Base-by-base conservation (phyloP, 495 filamentous ascomycete genomes). In the Penicillium longicatenatum region DNA sequence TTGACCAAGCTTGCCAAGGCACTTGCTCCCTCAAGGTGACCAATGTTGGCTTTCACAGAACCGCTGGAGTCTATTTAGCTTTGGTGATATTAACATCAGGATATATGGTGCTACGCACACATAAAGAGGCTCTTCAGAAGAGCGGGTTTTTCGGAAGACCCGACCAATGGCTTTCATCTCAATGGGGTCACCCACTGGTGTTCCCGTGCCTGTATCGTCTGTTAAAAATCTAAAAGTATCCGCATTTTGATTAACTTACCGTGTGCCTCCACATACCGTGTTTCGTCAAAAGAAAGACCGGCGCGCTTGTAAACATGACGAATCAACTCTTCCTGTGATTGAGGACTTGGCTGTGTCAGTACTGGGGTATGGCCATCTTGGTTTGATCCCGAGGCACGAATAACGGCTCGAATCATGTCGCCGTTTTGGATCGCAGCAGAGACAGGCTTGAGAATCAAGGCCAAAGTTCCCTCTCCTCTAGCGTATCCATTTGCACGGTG, bases 1-100 rank as follows among this genome's bases (percentile, higher is more conserved):
- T 88, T 87, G 55, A 87, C 82, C 9, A 87, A 53, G 9, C 75
- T 79, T 4, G 81, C 75, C n/a, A 88, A 70, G n/a, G 83, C 84
- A 50, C 74, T 76, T 22, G 75, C 77, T 17, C 75, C 79, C 58
- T 87, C 84, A 1, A 79, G 64, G 64, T 88, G 85, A 8, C 84
- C 68, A 8, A 71, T 48, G 33, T 71, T 71, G 1, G 68, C 39
- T 41, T 71, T 71, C 17, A 71, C 54, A 0, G 66, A 60, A 4
- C 68, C 68, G 4, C 26, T 51, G n/a, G n/a, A n/a, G n/a, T n/a
- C n/a, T n/a, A n/a, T n/a, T n/a, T n/a, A n/a, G n/a, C n/a, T n/a
- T n/a, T n/a, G n/a, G n/a, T n/a, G n/a, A n/a, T n/a, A n/a, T n/a
- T n/a, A n/a, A n/a, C n/a, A n/a, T n/a, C n/a, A n/a, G n/a, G n/a